Percentiles rank a stretch among this genome's conserved stretches.
Conservation (phyloP, 345 rosid genomes). For the Syzygium grande region DNA sequence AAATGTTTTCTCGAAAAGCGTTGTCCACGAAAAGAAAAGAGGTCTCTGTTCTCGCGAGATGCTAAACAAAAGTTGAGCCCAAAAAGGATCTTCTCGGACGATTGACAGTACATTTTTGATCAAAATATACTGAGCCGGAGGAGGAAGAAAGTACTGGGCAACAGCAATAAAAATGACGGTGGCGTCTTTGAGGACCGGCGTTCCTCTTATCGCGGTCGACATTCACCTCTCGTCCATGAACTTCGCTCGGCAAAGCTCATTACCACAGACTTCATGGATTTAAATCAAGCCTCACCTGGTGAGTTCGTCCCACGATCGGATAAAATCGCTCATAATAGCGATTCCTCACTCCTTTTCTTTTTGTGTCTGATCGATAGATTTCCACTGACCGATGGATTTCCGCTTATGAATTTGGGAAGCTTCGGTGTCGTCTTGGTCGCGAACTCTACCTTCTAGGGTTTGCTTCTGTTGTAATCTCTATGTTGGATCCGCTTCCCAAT, state of each 20-base stretch:
- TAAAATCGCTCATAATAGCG: neutral
- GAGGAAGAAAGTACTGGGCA: too few relatives aligned
- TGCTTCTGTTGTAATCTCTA: neutral
- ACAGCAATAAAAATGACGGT: too few relatives aligned
- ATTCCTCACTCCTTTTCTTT: neutral
- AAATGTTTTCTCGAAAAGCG: too few relatives aligned
- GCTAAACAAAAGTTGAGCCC: neutral
- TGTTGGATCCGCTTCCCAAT: neutral
- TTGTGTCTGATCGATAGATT: neutral
- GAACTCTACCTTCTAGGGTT: neutral
- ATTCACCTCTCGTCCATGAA: conserved; percentile 66
- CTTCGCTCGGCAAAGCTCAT: conserved; percentile 52
- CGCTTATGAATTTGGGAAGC: neutral
- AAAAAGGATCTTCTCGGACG: neutral
- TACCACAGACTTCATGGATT: too few relatives aligned
- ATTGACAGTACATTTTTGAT: too few relatives aligned
- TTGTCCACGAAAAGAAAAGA: too few relatives aligned
- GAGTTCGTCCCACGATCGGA: conserved; percentile 40
- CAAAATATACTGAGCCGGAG: too few relatives aligned
- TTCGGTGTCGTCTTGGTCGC: neutral
- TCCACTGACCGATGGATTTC: neutral
- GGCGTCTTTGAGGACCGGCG: too few relatives aligned
- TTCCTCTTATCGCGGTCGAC: conserved; percentile 36
- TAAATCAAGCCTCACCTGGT: conserved; percentile 50
- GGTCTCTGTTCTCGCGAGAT: too few relatives aligned